Evolutionary conservation across 129 eudicot genomes (phyloP).

Genomic region (Escallonia rubra): DNA sequence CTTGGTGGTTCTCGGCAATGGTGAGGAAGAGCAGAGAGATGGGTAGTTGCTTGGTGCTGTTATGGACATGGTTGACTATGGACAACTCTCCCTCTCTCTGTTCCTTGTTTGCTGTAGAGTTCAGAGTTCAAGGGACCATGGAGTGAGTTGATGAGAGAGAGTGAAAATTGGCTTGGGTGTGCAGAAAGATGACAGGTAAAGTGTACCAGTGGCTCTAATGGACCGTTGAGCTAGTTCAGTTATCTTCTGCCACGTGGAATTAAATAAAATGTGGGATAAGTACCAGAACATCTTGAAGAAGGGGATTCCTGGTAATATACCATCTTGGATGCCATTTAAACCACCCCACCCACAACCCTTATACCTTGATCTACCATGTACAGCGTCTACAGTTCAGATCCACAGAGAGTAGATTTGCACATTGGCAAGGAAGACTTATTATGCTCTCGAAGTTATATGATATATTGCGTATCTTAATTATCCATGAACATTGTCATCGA

Average conservation of each 20-base stretch:
- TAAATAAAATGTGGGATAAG: too few species aligned
- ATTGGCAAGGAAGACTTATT: too few species aligned
- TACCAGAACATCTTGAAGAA: too few species aligned
- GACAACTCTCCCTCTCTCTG: background rate
- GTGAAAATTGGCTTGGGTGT: background rate
- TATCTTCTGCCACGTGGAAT: conserved; percentile 37
- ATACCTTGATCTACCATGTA: too few species aligned
- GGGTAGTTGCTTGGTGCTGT: conserved; percentile 55
- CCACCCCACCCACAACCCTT: too few species aligned
- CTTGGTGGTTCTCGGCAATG: conserved; percentile 32
- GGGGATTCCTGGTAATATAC: too few species aligned
- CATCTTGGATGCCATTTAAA: too few species aligned
- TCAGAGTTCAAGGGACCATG: background rate
- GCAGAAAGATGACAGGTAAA: conserved; percentile 19
- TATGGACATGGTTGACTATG: conserved; percentile 19
- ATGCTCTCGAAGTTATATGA: too few species aligned
- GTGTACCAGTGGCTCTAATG: conserved; percentile 41
- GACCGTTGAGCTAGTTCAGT: conserved; percentile 21
- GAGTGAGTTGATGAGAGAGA: background rate
- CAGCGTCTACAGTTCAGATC: too few species aligned
- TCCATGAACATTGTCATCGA: too few species aligned
- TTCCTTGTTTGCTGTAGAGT: conserved; percentile 1
- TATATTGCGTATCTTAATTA: too few species aligned
- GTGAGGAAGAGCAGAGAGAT: conserved; percentile 58
- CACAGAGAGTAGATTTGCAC: too few species aligned